Evolutionary conservation across 305 asterid species (phyloP).

Genomic region (Andrographis paniculata): DNA sequence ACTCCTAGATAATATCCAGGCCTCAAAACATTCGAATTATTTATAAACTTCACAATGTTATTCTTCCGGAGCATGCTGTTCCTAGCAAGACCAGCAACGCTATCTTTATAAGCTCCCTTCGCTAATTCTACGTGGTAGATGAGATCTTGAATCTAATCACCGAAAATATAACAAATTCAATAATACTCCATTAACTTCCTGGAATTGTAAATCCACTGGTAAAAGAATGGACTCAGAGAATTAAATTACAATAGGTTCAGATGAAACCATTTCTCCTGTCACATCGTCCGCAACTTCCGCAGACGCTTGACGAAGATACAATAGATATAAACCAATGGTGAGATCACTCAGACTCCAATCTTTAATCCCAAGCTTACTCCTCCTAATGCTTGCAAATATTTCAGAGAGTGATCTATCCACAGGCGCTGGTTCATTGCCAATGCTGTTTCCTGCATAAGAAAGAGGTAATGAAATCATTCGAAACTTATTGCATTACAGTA

Average conservation of each 20-base stretch:
- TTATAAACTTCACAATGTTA: constrained; percentile 63
- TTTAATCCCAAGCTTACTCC: constrained; percentile 47
- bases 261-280: constrained; percentile 38
- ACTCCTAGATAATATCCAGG: constrained; percentile 89
- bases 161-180: not conserved
- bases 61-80: constrained; percentile 81
- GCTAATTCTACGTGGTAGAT: constrained; percentile 84
- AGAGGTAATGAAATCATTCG: not conserved
- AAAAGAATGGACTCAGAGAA: constrained; percentile 15
- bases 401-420: constrained; percentile 36
- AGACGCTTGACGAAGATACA: constrained; percentile 43
- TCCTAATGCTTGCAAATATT: constrained; percentile 38
- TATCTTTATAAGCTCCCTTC: constrained; percentile 78
- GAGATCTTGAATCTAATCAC: constrained; percentile 69
- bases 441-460: constrained; percentile 22
- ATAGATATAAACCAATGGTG: constrained; percentile 43
- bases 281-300: constrained; percentile 31
- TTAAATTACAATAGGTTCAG: constrained; percentile 37
- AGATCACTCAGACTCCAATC: constrained; percentile 54
- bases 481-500: not conserved
- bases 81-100: constrained; percentile 55
- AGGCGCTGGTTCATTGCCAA: constrained; percentile 24
- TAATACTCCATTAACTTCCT: no score
- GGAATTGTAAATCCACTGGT: no score
- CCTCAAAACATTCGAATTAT: constrained; percentile 62